Base-by-base conservation (phyloP, 108 stramenopile species). In the Stephanodiscus triporus region DNA sequence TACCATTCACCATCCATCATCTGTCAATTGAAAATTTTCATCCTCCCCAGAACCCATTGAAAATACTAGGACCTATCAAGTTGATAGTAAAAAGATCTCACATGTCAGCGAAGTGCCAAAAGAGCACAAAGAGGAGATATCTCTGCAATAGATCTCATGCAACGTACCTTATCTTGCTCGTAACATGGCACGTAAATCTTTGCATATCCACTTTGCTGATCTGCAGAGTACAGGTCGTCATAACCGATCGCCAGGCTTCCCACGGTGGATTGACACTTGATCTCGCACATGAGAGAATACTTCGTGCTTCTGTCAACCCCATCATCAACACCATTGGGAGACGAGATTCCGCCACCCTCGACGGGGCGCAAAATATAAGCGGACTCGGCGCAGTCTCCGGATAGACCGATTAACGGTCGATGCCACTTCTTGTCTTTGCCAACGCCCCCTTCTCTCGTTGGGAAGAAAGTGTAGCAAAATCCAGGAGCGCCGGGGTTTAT, bases 401-500 rank as follows among this genome's bases (percentile, higher is more conserved):
- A 93, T 2, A 98, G 68, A 24, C 91, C 92, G 74, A 98, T 97
- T 85, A 97, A 69, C 3, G 96, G 97, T n/a, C 93, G 92, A 66
- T 77, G 73, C 73, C 65, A 85, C 57, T 72, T 68, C 10, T 65
- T 55, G 47, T 83, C 87, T 42, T 83, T 83, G 20, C 57, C 54
- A 4, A 63, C 67, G 16, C 61, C 69, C 67, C 75, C 78, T 13
- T 85, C 84, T 66, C 71, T 55, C 38, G 77, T 77, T 9, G 96
- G 95, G 67, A 95, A 95, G 78, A 98, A 98, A 13, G 95, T 80
- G 78, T 98, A 98, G 2, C 87, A 88, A 75, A 98, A 97, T 19
- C 97, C 97, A 11, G 97, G 97, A 4, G 95, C 95, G 9, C 97
- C 97, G 19, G 97, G 96, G 70, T 96, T 97, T 71, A 98, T 96